These are phyloP conservation scores for Chaetomium sp. DNA, from an alignment of 2,329 filamentous ascomycete species.

Conservation along the genomic window DNA sequence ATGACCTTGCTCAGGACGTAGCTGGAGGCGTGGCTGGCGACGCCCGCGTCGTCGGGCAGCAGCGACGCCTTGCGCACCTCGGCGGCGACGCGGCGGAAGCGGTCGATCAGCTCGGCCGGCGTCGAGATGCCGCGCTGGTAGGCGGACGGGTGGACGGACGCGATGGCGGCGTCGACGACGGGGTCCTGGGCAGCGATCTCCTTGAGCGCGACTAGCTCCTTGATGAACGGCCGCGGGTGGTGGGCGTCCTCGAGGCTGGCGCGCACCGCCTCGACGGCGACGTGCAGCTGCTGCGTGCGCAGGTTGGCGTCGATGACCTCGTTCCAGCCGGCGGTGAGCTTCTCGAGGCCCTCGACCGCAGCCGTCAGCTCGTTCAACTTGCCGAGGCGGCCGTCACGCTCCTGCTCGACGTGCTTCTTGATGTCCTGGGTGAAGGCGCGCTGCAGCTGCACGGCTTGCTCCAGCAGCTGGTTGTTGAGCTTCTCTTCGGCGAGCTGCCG, in stretches of 20 bases:
- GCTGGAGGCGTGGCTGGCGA: conserved; percentile 90
- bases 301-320: conserved; percentile 87
- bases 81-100: conserved; percentile 87
- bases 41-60: conserved; percentile 88
- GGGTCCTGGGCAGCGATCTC: conserved; percentile 83
- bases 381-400: conserved; percentile 83
- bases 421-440: conserved; percentile 80
- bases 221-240: conserved; percentile 81
- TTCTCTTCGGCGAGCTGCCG: conserved; percentile 80
- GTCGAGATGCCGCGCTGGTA: conserved; percentile 92
- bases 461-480: conserved; percentile 79
- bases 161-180: conserved; percentile 89
- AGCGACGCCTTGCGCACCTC: conserved; percentile 95
- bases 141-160: conserved; percentile 90
- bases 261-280: conserved; percentile 91
- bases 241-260: conserved; percentile 75
- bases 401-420: conserved; percentile 78
- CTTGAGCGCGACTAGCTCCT: conserved; percentile 91
- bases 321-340: conserved; percentile 86
- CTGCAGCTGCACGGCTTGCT: conserved; percentile 89
- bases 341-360: conserved; percentile 80
- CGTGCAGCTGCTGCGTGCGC: conserved; percentile 92
- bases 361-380: conserved; percentile 79
- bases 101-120: conserved; percentile 83
- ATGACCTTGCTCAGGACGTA: conserved; percentile 89